Evolutionary conservation across 176 grass and related monocot genomes (phyloP).

Genomic region (Carex scoparia): DNA sequence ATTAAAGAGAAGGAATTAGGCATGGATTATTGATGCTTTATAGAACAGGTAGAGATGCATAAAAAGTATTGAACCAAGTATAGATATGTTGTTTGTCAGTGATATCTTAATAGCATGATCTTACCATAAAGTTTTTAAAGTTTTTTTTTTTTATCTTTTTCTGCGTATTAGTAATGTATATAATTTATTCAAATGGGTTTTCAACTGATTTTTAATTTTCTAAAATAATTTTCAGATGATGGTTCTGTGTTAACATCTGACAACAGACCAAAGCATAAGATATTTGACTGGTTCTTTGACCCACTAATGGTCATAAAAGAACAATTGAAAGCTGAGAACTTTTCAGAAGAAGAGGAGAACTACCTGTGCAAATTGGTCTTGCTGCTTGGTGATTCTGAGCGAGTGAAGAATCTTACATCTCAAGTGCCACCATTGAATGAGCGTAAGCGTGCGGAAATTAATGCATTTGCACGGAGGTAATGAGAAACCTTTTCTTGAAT

Average conservation of each 20-base stretch:
- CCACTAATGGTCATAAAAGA: slow-evolving; percentile 91
- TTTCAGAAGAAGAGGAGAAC: slow-evolving; percentile 70
- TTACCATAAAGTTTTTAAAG: neutral
- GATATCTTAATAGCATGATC: neutral
- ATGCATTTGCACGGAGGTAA: slow-evolving; percentile 88
- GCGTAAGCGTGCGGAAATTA: slow-evolving; percentile 71
- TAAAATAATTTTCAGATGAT: slow-evolving; percentile 44
- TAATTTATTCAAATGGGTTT: neutral
- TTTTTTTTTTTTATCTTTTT: neutral
- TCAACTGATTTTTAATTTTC: neutral
- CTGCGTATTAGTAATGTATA: neutral
- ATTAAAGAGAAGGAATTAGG: neutral
- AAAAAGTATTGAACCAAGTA: neutral
- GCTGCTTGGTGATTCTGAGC: slow-evolving; percentile 49
- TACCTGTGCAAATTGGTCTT: slow-evolving; percentile 73
- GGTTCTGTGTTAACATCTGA: slow-evolving; percentile 69
- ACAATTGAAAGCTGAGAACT: slow-evolving; percentile 82
- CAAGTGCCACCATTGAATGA: slow-evolving; percentile 49
- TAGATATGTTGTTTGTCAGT: neutral
- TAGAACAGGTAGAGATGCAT: neutral
- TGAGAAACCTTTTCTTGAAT: neutral
- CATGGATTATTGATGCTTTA: neutral
- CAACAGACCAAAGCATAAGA: slow-evolving; percentile 56
- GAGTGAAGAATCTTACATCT: slow-evolving; percentile 42
- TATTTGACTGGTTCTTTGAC: slow-evolving; percentile 95